Percentiles rank a stretch among this genome's conserved stretches.
Evolutionary conservation across 129 eudicot genomes (phyloP).

Genomic region (Pulicaria dysenterica): DNA sequence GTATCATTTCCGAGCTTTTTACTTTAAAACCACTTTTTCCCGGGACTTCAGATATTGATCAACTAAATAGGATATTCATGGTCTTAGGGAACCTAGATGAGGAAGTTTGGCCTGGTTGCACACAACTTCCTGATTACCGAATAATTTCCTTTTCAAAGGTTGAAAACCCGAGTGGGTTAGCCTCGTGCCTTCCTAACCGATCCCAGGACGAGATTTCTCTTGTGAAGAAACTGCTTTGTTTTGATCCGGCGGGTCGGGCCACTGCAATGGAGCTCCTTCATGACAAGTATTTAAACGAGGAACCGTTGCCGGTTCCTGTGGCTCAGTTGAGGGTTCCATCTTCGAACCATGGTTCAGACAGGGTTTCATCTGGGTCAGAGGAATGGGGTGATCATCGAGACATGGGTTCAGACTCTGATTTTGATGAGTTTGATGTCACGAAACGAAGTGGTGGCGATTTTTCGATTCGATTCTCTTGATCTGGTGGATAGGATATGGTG

Average conservation of each 20-base stretch:
- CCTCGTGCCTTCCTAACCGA: constrained; percentile 61
- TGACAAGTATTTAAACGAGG: constrained; percentile 85
- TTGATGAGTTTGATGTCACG: constrained; percentile 57
- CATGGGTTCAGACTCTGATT: constrained; percentile 70
- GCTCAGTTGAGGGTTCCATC: constrained; percentile 68
- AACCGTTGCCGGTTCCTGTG: constrained; percentile 69
- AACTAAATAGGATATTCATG: constrained; percentile 64
- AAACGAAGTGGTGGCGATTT: constrained; percentile 52
- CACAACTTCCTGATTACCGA: constrained; percentile 71
- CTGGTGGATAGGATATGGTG: constrained; percentile 12
- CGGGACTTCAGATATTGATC: constrained; percentile 89
- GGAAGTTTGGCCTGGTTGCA: constrained; percentile 77
- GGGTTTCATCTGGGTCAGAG: constrained; percentile 46
- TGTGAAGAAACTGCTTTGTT: constrained; percentile 64
- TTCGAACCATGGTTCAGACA: constrained; percentile 43
- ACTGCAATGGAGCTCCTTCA: constrained; percentile 91
- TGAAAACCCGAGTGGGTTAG: constrained; percentile 76
- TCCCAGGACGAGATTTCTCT: constrained; percentile 71
- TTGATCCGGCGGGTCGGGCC: constrained; percentile 79
- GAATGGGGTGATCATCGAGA: constrained; percentile 58
- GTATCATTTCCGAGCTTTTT: constrained; percentile 84
- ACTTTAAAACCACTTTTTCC: constrained; percentile 85
- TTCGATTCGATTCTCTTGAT: constrained; percentile 65
- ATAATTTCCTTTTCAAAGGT: constrained; percentile 64
- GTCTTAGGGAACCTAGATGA: constrained; percentile 77